Conservation (phyloP, 164 flowering plant genomes). For the Chimonanthus salicifolius region DNA sequence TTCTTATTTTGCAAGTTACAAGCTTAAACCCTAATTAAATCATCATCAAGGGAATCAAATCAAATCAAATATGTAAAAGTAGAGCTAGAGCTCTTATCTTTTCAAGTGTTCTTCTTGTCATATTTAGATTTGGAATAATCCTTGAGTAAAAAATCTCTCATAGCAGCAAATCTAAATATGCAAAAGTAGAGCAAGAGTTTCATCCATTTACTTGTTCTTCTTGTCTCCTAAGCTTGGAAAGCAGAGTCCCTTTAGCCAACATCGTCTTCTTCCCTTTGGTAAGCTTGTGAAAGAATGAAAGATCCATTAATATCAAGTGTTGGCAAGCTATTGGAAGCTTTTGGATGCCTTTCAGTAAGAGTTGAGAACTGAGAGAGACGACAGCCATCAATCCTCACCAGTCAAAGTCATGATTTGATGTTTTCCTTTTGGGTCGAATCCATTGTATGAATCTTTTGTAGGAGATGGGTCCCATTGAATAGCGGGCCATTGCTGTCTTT, state of each 20-base stretch:
- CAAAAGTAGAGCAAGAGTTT: slow-evolving; percentile 13
- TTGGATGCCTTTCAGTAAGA: background rate
- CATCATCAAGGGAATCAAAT: too few species aligned
- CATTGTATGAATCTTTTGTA: background rate
- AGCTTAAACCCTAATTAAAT: too few species aligned
- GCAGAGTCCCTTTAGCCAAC: slow-evolving; percentile 7
- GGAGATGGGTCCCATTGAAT: background rate
- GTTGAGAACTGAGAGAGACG: background rate
- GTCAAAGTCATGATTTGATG: background rate
- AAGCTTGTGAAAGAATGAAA: background rate
- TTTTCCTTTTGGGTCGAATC: background rate
- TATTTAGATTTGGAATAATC: background rate
- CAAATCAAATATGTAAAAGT: background rate
- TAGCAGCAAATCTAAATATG: slow-evolving; percentile 3
- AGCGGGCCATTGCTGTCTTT: background rate
- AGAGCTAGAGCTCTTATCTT: background rate
- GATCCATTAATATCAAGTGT: background rate
- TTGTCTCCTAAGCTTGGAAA: slow-evolving; percentile 18
- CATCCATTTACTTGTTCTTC: slow-evolving; percentile 8
- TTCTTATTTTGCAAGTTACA: too few species aligned
- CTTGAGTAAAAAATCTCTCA: background rate
- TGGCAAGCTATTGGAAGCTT: slow-evolving; percentile 6
- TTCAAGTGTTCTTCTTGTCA: slow-evolving; percentile 1
- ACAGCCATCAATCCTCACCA: background rate
- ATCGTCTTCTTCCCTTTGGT: slow-evolving; percentile 3